These are phyloP conservation scores for Venturiaceae sp. DNA, from an alignment of 2,329 filamentous ascomycete species.

Conservation along the genomic window DNA sequence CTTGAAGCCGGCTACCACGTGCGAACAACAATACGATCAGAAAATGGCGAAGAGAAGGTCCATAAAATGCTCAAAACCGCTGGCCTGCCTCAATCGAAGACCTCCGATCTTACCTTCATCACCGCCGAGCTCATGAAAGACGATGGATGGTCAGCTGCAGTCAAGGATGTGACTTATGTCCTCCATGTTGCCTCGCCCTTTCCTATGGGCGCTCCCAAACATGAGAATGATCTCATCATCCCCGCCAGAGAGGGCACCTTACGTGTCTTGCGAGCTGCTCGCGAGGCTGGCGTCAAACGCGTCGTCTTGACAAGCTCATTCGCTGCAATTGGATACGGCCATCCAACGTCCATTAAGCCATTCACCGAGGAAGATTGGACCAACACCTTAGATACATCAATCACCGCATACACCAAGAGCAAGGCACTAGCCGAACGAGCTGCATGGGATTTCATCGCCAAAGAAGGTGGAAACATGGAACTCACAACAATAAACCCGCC, in stretches of 20 bases:
- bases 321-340: slow-evolving; percentile 37
- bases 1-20: slow-evolving; percentile 19
- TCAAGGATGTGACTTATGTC: slow-evolving; percentile 18
- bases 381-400: slow-evolving; percentile 8
- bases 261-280: slow-evolving; percentile 19
- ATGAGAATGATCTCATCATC: slow-evolving; percentile 22
- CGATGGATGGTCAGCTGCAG: slow-evolving; percentile 20
- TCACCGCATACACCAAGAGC: slow-evolving; percentile 26
- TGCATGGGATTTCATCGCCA: slow-evolving; percentile 43
- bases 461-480: slow-evolving; percentile 40
- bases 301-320: slow-evolving; percentile 56
- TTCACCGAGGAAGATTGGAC: slow-evolving; percentile 50
- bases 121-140: slow-evolving; percentile 18
- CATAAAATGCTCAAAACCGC: slow-evolving; percentile 14
- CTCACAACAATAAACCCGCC: slow-evolving; percentile 40
- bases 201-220: slow-evolving; percentile 16
- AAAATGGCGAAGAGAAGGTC: slow-evolving; percentile 14
- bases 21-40: slow-evolving; percentile 19
- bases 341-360: slow-evolving; percentile 25
- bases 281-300: slow-evolving; percentile 23
- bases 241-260: slow-evolving; percentile 24
- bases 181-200: slow-evolving; percentile 22
- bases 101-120: slow-evolving; percentile 15
- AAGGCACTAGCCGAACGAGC: slow-evolving; percentile 54
- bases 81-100: slow-evolving; percentile 10